Evolutionary conservation across 169 alveolate species (phyloP).

Genomic region (Eimeria tenella): DNA sequence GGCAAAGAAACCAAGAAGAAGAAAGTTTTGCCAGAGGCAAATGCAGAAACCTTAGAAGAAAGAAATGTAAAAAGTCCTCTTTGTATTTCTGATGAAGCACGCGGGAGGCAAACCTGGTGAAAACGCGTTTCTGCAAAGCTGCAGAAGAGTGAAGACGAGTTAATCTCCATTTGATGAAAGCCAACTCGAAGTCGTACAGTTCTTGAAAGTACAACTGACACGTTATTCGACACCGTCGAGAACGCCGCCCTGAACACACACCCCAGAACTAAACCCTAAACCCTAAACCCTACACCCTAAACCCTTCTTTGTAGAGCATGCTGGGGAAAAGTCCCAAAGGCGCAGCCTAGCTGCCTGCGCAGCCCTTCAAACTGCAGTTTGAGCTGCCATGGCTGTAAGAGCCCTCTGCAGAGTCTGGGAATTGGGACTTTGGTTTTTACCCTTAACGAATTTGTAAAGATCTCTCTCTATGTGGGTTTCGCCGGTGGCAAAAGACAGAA

Average conservation of each 20-base stretch:
- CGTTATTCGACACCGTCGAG: constrained; percentile 50
- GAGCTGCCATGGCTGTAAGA: not conserved
- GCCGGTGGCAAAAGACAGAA: constrained; percentile 67
- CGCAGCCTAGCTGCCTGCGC: not conserved
- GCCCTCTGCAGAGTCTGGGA: not conserved
- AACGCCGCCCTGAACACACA: constrained; percentile 11
- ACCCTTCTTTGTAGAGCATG: constrained; percentile 1
- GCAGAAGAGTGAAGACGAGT: not conserved
- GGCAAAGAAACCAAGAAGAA: not conserved
- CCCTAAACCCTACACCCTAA: constrained; percentile 25
- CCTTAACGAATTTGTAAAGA: constrained; percentile 76
- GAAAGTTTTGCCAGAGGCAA: not conserved
- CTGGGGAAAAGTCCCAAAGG: not conserved
- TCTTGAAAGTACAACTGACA: constrained; percentile 76
- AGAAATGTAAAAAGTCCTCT: not conserved
- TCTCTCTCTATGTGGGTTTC: constrained; percentile 64
- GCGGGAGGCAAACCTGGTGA: not conserved
- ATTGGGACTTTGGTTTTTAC: not conserved
- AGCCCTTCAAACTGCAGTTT: not conserved
- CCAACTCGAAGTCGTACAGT: constrained; percentile 76
- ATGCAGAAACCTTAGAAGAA: not conserved
- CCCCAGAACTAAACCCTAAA: not conserved
- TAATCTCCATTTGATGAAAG: not conserved
- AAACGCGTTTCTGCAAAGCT: constrained; percentile 8
- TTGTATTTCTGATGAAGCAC: not conserved